Conservation (phyloP, 768 basidiomycete species). For the Amanita exitialis region DNA sequence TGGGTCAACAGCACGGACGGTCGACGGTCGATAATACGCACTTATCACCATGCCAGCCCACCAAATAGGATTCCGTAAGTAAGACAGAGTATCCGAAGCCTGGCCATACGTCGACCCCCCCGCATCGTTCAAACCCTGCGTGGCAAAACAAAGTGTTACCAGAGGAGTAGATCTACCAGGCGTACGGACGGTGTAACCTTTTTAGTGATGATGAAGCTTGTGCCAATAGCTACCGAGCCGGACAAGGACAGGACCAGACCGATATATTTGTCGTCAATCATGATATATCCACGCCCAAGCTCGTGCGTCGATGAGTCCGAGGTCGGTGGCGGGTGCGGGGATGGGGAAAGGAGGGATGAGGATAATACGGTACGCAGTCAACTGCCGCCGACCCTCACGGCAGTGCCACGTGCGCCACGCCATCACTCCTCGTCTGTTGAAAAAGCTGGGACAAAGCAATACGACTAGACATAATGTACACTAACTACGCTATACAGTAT, state of each 20-base stretch:
- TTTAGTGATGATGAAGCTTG: conserved; percentile 98
- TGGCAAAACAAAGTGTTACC: conserved; percentile 7
- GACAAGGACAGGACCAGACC: conserved; percentile 84
- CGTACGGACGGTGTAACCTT: conserved; percentile 44
- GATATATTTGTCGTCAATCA: conserved; percentile 93
- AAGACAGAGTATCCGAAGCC: conserved; percentile 77
- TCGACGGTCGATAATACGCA: conserved; percentile 33
- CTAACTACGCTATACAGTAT: not conserved
- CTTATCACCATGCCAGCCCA: conserved; percentile 92
- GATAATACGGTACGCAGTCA: not conserved
- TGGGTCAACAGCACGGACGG: not conserved
- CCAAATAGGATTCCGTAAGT: conserved; percentile 90
- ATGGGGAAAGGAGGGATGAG: not conserved
- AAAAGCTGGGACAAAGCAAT: conserved; percentile 1
- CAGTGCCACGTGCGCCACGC: not conserved
- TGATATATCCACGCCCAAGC: conserved; percentile 14
- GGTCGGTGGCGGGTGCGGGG: not conserved
- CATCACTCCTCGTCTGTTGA: not conserved
- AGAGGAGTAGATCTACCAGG: not conserved
- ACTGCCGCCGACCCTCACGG: not conserved
- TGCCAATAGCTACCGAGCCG: conserved; percentile 82
- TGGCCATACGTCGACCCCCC: conserved; percentile 39
- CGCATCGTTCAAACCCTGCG: conserved; percentile 87
- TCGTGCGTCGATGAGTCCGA: not conserved
- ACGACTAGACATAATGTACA: not conserved